A percentile compares a stretch with the other conserved stretches of the same genome.
Conservation (phyloP, 108 stramenopile species). For the Discostella pseudostelligera region DNA sequence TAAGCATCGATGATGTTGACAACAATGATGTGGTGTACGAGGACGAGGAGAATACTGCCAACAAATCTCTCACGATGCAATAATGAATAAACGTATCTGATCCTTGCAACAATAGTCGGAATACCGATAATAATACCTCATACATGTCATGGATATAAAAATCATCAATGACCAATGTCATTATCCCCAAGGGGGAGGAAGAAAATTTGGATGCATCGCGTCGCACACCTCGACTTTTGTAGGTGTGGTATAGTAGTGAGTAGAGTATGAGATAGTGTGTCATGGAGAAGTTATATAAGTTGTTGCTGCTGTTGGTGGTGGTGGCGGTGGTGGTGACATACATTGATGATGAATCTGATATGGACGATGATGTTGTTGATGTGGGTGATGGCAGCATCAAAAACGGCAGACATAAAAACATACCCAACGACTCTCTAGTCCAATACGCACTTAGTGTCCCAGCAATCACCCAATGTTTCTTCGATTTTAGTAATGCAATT, state of each 20-base stretch:
- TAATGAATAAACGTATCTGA: conserved; percentile 49
- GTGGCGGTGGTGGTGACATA: too few species aligned
- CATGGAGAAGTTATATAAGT: conserved; percentile 25
- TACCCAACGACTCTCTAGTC: conserved; percentile 44
- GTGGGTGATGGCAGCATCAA: conserved; percentile 3
- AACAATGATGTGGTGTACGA: background rate
- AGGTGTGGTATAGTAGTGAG: conserved; percentile 50
- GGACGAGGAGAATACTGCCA: conserved; percentile 1
- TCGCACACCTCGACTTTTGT: conserved; percentile 53
- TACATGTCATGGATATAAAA: conserved; percentile 38
- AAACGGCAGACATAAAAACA: conserved; percentile 49
- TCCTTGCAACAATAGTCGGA: conserved; percentile 51
- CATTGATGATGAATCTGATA: too few species aligned
- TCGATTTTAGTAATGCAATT: conserved; percentile 42
- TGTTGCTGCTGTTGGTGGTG: too few species aligned
- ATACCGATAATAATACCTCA: conserved; percentile 18
- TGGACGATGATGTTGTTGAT: conserved; percentile 2
- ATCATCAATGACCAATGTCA: conserved; percentile 54
- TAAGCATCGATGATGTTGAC: background rate
- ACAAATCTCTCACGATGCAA: conserved; percentile 43
- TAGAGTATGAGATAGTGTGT: conserved; percentile 53
- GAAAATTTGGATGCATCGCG: conserved; percentile 37
- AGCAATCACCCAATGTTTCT: conserved; percentile 54
- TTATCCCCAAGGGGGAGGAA: conserved; percentile 49
- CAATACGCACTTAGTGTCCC: conserved; percentile 53